A percentile compares a stretch with the other conserved stretches of the same genome.
These are phyloP conservation scores for Colletotrichum karsti DNA, from an alignment of 2,329 filamentous ascomycete species.

Conservation along the genomic window DNA sequence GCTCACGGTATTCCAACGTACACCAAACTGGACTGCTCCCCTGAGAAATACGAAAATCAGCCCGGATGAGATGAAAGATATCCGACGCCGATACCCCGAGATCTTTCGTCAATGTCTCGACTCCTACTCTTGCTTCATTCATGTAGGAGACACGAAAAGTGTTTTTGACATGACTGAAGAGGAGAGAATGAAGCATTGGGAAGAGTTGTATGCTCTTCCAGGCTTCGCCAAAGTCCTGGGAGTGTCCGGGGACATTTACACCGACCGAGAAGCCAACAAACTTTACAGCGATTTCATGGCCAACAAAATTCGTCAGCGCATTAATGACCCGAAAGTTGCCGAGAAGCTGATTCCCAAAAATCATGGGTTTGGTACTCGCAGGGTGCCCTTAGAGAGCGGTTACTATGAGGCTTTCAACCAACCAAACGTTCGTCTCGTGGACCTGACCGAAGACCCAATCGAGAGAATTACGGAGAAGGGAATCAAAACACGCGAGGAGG, in stretches of 20 bases:
- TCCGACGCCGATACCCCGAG: constrained; percentile 5
- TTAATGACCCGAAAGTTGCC: constrained; percentile 44
- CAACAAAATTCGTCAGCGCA: constrained; percentile 43
- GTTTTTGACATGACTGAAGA: constrained; percentile 36
- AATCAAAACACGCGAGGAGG: constrained; percentile 40
- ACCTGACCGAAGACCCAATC: constrained; percentile 52
- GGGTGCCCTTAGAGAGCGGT: constrained; percentile 52
- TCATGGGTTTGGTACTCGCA: constrained; percentile 33
- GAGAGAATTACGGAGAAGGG: constrained; percentile 44
- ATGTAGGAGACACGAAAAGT: constrained; percentile 34
- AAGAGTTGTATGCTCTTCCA: constrained; percentile 42
- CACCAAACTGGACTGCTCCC: constrained; percentile 46
- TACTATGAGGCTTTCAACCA: constrained; percentile 61
- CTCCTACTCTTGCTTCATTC: constrained; percentile 39
- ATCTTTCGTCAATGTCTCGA: constrained; percentile 30
- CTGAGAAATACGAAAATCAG: constrained; percentile 36
- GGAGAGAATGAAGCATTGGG: constrained; percentile 35
- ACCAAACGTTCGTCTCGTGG: constrained; percentile 54
- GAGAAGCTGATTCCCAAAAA: constrained; percentile 43
- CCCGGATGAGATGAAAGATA: constrained; percentile 15
- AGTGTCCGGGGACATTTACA: constrained; percentile 36
- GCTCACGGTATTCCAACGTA: constrained; percentile 64
- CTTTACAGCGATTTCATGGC: constrained; percentile 38
- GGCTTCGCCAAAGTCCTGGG: constrained; percentile 44
- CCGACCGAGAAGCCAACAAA: constrained; percentile 37